These are phyloP conservation scores for Glebionis coronaria DNA, from an alignment of 129 eudicot species.

Conservation along the genomic window DNA sequence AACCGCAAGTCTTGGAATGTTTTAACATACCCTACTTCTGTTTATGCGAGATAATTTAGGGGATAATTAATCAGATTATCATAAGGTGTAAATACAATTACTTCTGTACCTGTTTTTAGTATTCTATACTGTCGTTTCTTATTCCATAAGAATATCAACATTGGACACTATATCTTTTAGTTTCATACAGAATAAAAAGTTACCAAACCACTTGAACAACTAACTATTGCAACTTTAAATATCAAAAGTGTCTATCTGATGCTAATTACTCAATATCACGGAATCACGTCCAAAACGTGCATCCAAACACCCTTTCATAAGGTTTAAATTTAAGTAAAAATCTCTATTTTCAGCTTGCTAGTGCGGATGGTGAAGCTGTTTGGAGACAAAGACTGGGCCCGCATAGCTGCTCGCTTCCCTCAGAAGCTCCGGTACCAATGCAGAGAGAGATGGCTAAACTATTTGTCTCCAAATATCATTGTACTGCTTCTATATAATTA, in stretches of 20 bases:
- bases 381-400: constrained; percentile 46
- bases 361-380: constrained; percentile 28
- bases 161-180: constrained; percentile 6
- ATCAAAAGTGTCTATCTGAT: neutral
- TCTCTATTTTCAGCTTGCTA: constrained; percentile 34
- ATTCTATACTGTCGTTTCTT: neutral
- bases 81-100: neutral
- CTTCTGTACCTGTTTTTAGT: neutral
- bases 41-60: neutral
- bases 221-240: neutral
- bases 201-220: neutral
- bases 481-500: constrained; percentile 26
- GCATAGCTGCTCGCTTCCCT: constrained; percentile 42
- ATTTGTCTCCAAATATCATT: constrained; percentile 49
- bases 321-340: neutral
- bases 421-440: constrained; percentile 57
- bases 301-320: neutral
- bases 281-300: neutral
- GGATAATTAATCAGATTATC: constrained; percentile 3
- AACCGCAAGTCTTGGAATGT: neutral
- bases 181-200: too few species aligned
- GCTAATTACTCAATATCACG: constrained; percentile 1
- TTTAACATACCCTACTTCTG: neutral
- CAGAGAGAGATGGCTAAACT: constrained; percentile 68
- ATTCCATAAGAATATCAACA: neutral